These are phyloP conservation scores for Tuber borchii DNA, from an alignment of 495 filamentous ascomycete genomes.

Conservation along the genomic window DNA sequence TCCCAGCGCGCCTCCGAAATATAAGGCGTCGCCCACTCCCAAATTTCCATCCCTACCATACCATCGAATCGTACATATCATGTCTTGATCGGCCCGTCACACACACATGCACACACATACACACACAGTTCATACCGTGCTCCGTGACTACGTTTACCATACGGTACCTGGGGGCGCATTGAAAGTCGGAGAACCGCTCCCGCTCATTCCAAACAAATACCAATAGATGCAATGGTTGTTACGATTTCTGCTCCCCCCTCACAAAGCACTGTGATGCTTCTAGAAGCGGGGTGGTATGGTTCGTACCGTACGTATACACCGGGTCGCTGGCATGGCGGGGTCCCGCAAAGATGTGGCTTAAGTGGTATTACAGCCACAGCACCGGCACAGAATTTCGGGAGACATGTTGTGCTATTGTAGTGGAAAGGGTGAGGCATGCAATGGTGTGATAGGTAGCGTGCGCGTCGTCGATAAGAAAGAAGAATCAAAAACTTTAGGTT, in stretches of 20 bases:
- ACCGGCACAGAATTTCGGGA: neutral
- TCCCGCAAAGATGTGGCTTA: neutral
- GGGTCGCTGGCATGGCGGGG: neutral
- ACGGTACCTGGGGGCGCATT: neutral
- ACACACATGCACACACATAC: neutral
- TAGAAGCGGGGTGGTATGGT: neutral
- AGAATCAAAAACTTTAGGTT: neutral
- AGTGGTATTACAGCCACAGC: neutral
- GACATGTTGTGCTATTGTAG: neutral
- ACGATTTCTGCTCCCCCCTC: neutral
- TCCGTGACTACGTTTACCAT: neutral
- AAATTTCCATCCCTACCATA: neutral
- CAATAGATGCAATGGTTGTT: neutral
- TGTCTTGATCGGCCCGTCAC: neutral
- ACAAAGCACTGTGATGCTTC: neutral
- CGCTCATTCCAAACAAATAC: neutral
- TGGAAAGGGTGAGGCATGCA: neutral
- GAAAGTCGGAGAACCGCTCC: neutral
- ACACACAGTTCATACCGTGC: neutral
- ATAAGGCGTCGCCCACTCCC: neutral
- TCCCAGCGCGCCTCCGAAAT: neutral
- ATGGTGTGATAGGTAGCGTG: neutral
- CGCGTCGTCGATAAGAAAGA: neutral
- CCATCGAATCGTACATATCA: neutral
- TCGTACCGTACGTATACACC: neutral